Evolutionary conservation across 2,329 filamentous ascomycete genomes (phyloP).

Genomic region (Ilyonectria destructans): DNA sequence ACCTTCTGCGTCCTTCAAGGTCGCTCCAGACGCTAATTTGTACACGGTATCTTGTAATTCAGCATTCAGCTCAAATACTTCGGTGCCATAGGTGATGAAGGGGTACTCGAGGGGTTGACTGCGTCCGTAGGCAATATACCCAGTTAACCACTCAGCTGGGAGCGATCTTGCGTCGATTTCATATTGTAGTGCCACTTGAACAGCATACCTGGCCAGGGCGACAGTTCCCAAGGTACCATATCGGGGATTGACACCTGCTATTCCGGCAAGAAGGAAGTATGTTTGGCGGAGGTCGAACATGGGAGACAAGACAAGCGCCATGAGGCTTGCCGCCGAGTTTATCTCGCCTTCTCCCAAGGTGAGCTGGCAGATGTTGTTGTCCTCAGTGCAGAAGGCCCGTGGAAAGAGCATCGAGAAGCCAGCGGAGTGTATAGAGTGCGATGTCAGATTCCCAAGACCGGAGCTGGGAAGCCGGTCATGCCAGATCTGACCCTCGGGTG

Average conservation of each 20-base stretch:
- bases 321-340: constrained; percentile 80
- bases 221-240: constrained; percentile 77
- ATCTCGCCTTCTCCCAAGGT: constrained; percentile 81
- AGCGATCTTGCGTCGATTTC: constrained; percentile 82
- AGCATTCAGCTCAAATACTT: constrained; percentile 78
- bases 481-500: constrained; percentile 75
- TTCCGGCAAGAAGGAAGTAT: constrained; percentile 82
- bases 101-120: constrained; percentile 71
- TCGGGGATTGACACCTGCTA: constrained; percentile 82
- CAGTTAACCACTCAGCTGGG: constrained; percentile 75
- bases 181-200: constrained; percentile 84
- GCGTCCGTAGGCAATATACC: constrained; percentile 78
- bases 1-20: constrained; percentile 66
- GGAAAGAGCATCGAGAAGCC: constrained; percentile 79
- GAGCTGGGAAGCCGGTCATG: constrained; percentile 65
- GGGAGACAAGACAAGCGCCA: constrained; percentile 73
- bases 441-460: constrained; percentile 69
- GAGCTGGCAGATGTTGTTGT: constrained; percentile 77
- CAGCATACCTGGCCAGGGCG: constrained; percentile 78
- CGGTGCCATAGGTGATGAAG: constrained; percentile 74
- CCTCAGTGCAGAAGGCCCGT: constrained; percentile 74
- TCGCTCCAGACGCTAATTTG: constrained; percentile 65
- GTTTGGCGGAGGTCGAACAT: constrained; percentile 77
- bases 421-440: constrained; percentile 71
- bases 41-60: constrained; percentile 70